Evolutionary conservation across 495 filamentous ascomycete genomes (phyloP), one percentile per base, ranked within the genome.

Genomic region (Penicillium pancosmium): DNA sequence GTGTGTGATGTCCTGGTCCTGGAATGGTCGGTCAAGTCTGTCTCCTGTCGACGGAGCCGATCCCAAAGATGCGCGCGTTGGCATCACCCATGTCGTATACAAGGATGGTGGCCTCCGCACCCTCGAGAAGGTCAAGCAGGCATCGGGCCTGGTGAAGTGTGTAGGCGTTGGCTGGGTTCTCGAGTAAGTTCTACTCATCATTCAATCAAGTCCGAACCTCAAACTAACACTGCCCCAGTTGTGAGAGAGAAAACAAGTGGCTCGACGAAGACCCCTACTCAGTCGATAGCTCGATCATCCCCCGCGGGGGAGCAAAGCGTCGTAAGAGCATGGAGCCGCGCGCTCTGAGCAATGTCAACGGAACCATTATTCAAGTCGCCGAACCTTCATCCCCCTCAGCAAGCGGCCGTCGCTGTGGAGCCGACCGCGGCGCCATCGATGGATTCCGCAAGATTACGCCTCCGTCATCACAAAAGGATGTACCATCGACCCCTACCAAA

Each of bases 41-140:
- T 74, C 69, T 0, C 74, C 73, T 3, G 65, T 61, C 11, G 73
- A 73, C 46, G 67, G 58, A 6, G 55, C 47, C 0, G 66, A 73
- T 5, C 68, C 77, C 9, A 77, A 57, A 25, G 71, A 72, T 16
- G 61, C 72, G 10, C 91, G 87, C 68, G 78, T 95, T 34, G 91
- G 90, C 3, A 92, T 97, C 67, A 98, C 94, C 5, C 94, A 98
- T 65, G 90, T 98, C 1, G 86, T 98, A 2, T 98, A 90, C 75
- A 97, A 97, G 67, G 94, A 97, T 73, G 94, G 94, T 43, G 88
- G 88, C 9, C 85, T 91, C 54, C 83, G 89, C 35, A 97, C 93
- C 0, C 70, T 97, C 52, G 89, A 97, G 70, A 97, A 96, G 71
- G 91, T 95, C 8, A 80, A 86, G 52, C 82, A 89, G 60, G 87